phyloP scores from a whole-genome alignment of 352 stramenopile species.

The Globisporangium polare region DNA sequence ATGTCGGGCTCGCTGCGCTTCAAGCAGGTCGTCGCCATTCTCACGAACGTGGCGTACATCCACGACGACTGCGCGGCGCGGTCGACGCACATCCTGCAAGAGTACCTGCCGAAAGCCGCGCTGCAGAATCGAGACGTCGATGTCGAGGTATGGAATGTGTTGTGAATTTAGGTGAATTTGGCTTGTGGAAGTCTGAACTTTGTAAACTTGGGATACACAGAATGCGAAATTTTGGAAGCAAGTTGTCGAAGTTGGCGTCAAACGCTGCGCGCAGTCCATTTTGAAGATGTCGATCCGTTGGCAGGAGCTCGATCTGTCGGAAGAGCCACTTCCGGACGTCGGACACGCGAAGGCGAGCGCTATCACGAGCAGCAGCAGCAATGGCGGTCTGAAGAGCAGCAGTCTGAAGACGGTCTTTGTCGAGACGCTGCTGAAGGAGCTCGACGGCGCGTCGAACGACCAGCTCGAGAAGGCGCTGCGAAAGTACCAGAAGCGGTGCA shows the following conservation, averaged over 20 bases:
- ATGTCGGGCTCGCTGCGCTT: constrained; percentile 49
- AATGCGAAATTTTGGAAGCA: constrained; percentile 48
- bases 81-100: constrained; percentile 13
- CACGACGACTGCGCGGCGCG: constrained; percentile 16
- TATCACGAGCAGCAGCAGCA: background rate
- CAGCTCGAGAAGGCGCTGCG: constrained; percentile 55
- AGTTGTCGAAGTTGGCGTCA: constrained; percentile 42
- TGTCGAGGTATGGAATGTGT: constrained; percentile 27
- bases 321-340: constrained; percentile 42
- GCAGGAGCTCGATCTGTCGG: constrained; percentile 55
- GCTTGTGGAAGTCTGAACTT: background rate
- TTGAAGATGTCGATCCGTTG: constrained; percentile 70
- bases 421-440: constrained; percentile 43
- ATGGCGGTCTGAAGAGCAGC: background rate
- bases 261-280: constrained; percentile 57
- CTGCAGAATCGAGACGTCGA: constrained; percentile 38
- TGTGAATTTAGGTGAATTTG: too few relatives aligned
- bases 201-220: constrained; percentile 15
- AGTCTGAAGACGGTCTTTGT: constrained; percentile 40
- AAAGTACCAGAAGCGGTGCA: constrained; percentile 21
- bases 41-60: constrained; percentile 56
- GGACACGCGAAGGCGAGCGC: constrained; percentile 15
- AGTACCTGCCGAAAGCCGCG: constrained; percentile 14
- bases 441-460: constrained; percentile 43
- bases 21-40: constrained; percentile 63